Evolutionary conservation across 768 basidiomycete species (phyloP).

Genomic region (Rhodotorula paludigena): DNA sequence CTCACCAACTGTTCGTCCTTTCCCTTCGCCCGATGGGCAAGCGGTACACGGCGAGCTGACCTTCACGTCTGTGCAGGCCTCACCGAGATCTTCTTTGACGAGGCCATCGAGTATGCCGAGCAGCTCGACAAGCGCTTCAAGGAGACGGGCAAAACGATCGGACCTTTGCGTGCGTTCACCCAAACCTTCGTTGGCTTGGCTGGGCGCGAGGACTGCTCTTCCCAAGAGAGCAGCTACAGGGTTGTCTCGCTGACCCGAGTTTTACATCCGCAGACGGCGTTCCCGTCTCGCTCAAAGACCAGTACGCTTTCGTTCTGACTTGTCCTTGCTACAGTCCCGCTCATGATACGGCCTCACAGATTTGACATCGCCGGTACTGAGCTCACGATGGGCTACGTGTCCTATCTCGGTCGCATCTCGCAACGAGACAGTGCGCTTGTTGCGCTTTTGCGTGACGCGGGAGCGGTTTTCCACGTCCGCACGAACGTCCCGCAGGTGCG

Average conservation of each 20-base stretch:
- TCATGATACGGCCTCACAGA: too few relatives aligned
- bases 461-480: constrained; percentile 31
- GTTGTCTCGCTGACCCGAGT: not conserved
- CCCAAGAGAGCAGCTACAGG: too few relatives aligned
- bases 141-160: constrained; percentile 61
- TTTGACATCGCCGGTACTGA: constrained; percentile 44
- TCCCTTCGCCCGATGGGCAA: not conserved
- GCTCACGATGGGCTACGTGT: constrained; percentile 1
- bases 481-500: constrained; percentile 41
- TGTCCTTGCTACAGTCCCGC: too few relatives aligned
- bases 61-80: not conserved
- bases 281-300: constrained; percentile 48
- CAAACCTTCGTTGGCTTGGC: not conserved
- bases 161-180: constrained; percentile 49
- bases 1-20: constrained; percentile 1
- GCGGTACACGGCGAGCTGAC: not conserved
- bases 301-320: too few relatives aligned
- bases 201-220: too few relatives aligned
- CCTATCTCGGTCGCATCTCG: constrained; percentile 31
- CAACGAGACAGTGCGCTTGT: constrained; percentile 12
- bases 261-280: constrained; percentile 41
- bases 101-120: constrained; percentile 60
- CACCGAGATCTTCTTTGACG: constrained; percentile 52
- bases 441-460: constrained; percentile 23
- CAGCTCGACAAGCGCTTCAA: constrained; percentile 62